These are phyloP conservation scores for Plasmodium vivax DNA, from an alignment of 169 alveolate species.

Conservation along the genomic window DNA sequence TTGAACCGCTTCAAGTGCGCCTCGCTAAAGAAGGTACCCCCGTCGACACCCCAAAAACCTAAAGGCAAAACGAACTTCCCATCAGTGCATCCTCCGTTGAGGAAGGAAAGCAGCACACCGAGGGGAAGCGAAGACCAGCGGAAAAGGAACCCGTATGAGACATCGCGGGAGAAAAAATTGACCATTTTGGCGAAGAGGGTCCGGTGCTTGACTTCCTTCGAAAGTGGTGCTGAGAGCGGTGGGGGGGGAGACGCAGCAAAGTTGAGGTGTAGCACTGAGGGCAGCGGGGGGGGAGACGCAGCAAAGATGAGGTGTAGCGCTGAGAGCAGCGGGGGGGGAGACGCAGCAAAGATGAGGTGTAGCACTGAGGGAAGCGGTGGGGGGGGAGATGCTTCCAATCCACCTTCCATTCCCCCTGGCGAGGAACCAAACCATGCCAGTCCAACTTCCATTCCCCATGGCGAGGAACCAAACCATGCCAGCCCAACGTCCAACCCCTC, in stretches of 20 bases:
- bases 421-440: too few relatives aligned
- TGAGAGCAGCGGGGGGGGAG: neutral
- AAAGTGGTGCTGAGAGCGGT: neutral
- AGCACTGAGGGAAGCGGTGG: neutral
- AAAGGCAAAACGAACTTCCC: neutral
- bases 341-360: neutral
- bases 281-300: neutral
- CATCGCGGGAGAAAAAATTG: conserved; percentile 28
- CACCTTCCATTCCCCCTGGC: neutral
- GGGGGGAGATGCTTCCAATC: neutral
- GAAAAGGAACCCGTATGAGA: conserved; percentile 57
- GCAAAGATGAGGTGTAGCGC: neutral
- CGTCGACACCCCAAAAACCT: neutral
- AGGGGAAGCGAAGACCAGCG: conserved; percentile 1
- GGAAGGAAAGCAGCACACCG: neutral
- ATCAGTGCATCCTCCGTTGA: neutral
- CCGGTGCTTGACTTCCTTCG: conserved; percentile 43
- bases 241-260: neutral
- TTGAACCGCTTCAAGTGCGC: neutral
- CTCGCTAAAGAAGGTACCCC: neutral
- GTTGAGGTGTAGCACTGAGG: neutral
- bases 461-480: neutral
- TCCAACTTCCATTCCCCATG: neutral
- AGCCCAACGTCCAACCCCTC: neutral
- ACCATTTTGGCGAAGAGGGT: conserved; percentile 22